Conservation (phyloP, 2,329 filamentous ascomycete genomes). For the Didymella arachidicola region DNA sequence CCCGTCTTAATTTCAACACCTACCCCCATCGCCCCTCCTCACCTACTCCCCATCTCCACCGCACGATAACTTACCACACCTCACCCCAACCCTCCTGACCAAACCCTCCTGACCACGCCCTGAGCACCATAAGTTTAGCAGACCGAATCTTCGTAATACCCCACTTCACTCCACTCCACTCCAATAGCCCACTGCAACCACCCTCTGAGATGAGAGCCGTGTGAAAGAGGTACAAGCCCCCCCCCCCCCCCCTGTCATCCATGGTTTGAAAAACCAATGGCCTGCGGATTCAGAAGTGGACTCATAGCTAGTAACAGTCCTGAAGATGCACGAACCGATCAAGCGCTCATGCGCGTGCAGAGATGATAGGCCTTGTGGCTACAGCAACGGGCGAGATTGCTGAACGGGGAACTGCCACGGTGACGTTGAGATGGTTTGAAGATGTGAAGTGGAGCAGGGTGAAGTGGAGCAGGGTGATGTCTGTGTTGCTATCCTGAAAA, state of each 20-base stretch:
- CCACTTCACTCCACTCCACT: background rate
- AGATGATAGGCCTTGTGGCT: background rate
- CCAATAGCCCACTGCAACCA: background rate
- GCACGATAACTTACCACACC: background rate
- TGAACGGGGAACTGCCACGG: background rate
- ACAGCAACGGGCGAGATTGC: background rate
- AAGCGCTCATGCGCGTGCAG: background rate
- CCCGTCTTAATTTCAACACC: background rate
- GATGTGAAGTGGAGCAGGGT: constrained; percentile 3
- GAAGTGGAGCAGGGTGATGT: background rate
- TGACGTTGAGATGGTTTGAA: background rate
- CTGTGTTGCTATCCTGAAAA: background rate
- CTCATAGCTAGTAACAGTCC: background rate
- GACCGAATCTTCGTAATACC: background rate
- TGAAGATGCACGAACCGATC: background rate
- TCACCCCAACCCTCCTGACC: background rate
- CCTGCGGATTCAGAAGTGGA: background rate
- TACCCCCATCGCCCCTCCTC: background rate
- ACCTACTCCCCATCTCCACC: no score
- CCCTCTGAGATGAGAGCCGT: background rate
- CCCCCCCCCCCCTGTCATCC: no score
- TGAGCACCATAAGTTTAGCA: background rate
- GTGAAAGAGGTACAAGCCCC: background rate
- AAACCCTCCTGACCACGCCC: no score
- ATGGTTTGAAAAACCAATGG: background rate